Percentiles rank a stretch among this genome's conserved stretches.
These are phyloP conservation scores for Penicillium robsamsonii DNA, from an alignment of 495 filamentous ascomycete genomes.

Conservation along the genomic window DNA sequence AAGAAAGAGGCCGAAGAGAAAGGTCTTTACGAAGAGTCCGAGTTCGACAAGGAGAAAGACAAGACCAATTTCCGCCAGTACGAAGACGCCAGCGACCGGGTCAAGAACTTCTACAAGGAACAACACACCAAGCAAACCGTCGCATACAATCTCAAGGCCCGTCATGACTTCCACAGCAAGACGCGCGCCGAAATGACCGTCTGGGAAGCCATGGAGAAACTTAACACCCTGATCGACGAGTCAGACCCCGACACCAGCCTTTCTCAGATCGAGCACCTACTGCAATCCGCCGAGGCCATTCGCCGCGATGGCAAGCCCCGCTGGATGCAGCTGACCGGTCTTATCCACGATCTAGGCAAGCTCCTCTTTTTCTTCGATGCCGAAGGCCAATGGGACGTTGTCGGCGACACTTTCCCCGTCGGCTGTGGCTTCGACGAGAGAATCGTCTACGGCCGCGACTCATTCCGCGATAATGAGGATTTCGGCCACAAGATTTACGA, in stretches of 20 bases:
- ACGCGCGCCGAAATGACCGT: constrained; percentile 73
- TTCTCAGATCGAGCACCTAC: constrained; percentile 81
- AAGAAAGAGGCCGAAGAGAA: constrained; percentile 41
- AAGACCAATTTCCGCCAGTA: constrained; percentile 80
- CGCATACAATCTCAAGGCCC: constrained; percentile 75
- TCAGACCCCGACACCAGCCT: constrained; percentile 84
- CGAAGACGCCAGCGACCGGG: constrained; percentile 71
- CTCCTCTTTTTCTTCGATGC: constrained; percentile 81
- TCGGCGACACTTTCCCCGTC: constrained; percentile 91
- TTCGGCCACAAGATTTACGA: constrained; percentile 61
- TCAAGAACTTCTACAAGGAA: constrained; percentile 79
- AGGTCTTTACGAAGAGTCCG: constrained; percentile 58
- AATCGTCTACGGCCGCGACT: constrained; percentile 73
- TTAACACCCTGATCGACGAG: constrained; percentile 86
- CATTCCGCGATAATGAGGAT: constrained; percentile 73
- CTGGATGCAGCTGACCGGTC: constrained; percentile 87
- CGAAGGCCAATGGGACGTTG: constrained; percentile 87
- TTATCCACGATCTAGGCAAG: constrained; percentile 91
- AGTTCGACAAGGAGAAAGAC: constrained; percentile 75
- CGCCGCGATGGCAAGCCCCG: constrained; percentile 83
- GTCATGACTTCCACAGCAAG: constrained; percentile 65
- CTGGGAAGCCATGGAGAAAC: constrained; percentile 87
- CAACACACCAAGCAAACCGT: constrained; percentile 84
- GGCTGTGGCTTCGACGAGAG: constrained; percentile 74
- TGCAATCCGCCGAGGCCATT: constrained; percentile 85